Evolutionary conservation across 2,329 filamentous ascomycete species (phyloP).

Genomic region (Exserohilum turcica): DNA sequence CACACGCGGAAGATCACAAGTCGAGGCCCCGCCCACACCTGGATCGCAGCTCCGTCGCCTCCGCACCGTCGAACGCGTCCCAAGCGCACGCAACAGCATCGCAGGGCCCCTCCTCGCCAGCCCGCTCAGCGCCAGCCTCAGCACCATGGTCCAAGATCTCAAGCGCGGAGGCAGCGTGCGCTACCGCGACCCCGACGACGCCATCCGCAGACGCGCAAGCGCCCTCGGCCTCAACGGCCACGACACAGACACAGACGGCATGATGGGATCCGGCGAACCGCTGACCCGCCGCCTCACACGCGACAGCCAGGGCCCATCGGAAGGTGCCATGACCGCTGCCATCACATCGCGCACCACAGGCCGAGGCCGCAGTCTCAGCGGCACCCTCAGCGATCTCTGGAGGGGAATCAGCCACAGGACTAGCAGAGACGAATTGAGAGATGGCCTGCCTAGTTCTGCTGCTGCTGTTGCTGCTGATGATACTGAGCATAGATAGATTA

Average conservation of each 20-base stretch:
- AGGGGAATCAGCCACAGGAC: constrained; percentile 28
- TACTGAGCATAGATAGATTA: no score
- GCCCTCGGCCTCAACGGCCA: constrained; percentile 15
- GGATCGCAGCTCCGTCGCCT: constrained; percentile 32
- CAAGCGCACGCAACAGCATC: constrained; percentile 52
- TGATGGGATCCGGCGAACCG: constrained; percentile 23
- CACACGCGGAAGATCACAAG: constrained; percentile 17
- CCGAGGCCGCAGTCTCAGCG: constrained; percentile 36
- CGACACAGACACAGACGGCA: constrained; percentile 7
- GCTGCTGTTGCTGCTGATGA: no score
- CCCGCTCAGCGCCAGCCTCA: constrained; percentile 64
- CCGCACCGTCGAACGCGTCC: constrained; percentile 45
- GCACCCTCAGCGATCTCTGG: constrained; percentile 40
- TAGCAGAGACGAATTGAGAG: constrained; percentile 19
- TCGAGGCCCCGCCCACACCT: constrained; percentile 26
- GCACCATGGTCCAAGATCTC: constrained; percentile 68
- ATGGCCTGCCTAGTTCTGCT: no score
- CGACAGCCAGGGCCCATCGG: constrained; percentile 2
- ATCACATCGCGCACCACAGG: not conserved
- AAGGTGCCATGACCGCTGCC: not conserved
- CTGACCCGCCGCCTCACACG: constrained; percentile 31
- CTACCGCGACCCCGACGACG: not conserved
- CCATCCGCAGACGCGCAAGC: not conserved
- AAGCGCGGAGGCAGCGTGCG: constrained; percentile 57
- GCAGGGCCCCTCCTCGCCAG: constrained; percentile 63